phyloP scores from a whole-genome alignment of 1,284 basidiomycete genomes.

The Cutaneotrichosporon cyanovorans region DNA sequence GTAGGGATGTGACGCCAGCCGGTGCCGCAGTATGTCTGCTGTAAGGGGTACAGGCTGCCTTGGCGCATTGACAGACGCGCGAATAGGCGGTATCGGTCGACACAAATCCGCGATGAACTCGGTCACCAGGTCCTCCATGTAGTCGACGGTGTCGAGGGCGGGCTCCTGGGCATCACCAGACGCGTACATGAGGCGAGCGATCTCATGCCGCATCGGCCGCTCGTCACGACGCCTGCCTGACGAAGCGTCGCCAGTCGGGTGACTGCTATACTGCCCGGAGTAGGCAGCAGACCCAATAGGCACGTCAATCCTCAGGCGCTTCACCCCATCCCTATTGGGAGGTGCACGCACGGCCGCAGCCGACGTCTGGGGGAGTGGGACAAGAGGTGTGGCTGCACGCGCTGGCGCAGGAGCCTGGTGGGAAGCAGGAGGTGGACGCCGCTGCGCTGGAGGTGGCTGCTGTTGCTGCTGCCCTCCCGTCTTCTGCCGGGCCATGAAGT shows the following conservation, averaged over 20 bases:
- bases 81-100: conserved; percentile 30
- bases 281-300: background rate
- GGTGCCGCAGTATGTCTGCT: conserved; percentile 30
- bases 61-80: conserved; percentile 11
- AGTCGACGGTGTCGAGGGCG: conserved; percentile 36
- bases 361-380: background rate
- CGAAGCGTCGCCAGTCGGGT: background rate
- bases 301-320: conserved; percentile 4
- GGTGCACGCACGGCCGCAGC: background rate
- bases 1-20: conserved; percentile 24
- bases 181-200: conserved; percentile 40
- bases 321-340: background rate
- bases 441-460: conserved; percentile 1
- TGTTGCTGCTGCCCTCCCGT: conserved; percentile 7
- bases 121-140: conserved; percentile 38
- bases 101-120: conserved; percentile 39
- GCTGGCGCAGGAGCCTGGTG: background rate
- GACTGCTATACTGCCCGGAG: background rate
- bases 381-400: background rate
- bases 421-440: conserved; percentile 1
- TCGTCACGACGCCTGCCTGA: conserved; percentile 17
- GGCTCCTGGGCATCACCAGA: conserved; percentile 37
- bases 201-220: conserved; percentile 40
- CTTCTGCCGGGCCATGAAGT: conserved; percentile 8
- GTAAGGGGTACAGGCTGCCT: conserved; percentile 23